Base-by-base conservation (phyloP, 768 basidiomycete species). In the Baorangia bicolor region DNA sequence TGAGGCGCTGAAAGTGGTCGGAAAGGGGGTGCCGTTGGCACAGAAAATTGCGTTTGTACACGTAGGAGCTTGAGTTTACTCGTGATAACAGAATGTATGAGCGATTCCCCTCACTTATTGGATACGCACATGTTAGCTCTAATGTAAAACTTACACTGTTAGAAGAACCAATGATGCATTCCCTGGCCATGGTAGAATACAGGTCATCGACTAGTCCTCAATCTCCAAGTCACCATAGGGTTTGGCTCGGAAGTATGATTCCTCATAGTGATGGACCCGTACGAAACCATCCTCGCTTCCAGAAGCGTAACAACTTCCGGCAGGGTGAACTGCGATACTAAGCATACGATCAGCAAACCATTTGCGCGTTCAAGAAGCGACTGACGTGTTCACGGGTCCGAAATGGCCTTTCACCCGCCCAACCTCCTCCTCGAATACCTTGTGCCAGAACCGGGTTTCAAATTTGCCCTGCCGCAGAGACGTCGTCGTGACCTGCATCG, bases 371-470 rank as follows among this genome's bases (percentile, higher is more conserved):
- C 31, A 46, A 31, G 16, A 48, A 39, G 45, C 14, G 21, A 84
- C 93, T 63, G 66, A 97, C 94, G 94, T 94, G 74, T 96, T 95
- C 74, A 95, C 87, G 40, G 94, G 93, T 10, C 93, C 93, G 68
- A 98, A 99, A 73, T 98, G 96, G 13, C 97, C 97, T 71, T 94
- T 95, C 40, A 99, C 95, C 12, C 95, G 85, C 18, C 96, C 94
- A 51, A 98, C 89, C 71, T 98, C 96, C 77, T 97, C 94, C 73
- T 96, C 94, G 64, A 96, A 90, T 35, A 96, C 80, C 63, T 89
- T 93, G 79, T 99, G 96, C 94, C 94, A 98, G 77, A 99, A 98
- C 37, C 94, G 82, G 12, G 94, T 92, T 75, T 98, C 97, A 71
- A 99, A 99, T 74, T 98, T 97, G 21, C 96, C 97, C 71, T 97